These are phyloP conservation scores for Camellia japonica DNA, from an alignment of 148 eudicot species.

Conservation along the genomic window DNA sequence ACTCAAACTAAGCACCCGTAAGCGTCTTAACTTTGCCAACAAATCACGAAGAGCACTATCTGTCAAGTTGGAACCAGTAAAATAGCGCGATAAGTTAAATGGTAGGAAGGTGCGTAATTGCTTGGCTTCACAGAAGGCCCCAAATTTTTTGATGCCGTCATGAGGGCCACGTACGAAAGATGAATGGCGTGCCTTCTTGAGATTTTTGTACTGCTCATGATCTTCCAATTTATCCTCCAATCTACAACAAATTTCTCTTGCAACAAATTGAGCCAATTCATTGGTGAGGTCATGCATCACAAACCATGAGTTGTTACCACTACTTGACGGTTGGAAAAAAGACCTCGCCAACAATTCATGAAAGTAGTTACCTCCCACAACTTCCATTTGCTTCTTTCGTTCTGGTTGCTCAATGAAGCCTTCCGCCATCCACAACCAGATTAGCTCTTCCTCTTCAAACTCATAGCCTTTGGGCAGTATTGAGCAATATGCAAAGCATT, in stretches of 20 bases:
- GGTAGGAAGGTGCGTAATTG: conserved; percentile 20
- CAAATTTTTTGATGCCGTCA: conserved; percentile 6
- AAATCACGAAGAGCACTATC: background rate
- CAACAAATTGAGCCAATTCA: conserved; percentile 4
- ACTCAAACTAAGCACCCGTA: conserved; percentile 7
- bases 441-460: conserved; percentile 17
- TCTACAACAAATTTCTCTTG: conserved; percentile 3
- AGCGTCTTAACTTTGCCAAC: background rate
- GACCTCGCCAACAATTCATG: conserved; percentile 20
- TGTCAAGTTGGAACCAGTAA: background rate
- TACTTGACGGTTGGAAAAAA: conserved; percentile 16
- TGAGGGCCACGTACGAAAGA: conserved; percentile 9
- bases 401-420: conserved; percentile 5
- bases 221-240: conserved; percentile 15
- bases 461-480: background rate
- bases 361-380: conserved; percentile 12
- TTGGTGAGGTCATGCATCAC: conserved; percentile 5
- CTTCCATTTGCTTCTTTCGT: background rate
- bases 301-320: background rate
- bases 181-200: background rate
- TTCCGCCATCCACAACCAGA: conserved; percentile 32
- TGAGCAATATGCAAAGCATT: conserved; percentile 32
- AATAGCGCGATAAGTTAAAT: background rate
- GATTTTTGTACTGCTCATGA: background rate
- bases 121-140: background rate